Conservation (phyloP, 2,329 filamentous ascomycete species). For the Trichoderma polysporum region DNA sequence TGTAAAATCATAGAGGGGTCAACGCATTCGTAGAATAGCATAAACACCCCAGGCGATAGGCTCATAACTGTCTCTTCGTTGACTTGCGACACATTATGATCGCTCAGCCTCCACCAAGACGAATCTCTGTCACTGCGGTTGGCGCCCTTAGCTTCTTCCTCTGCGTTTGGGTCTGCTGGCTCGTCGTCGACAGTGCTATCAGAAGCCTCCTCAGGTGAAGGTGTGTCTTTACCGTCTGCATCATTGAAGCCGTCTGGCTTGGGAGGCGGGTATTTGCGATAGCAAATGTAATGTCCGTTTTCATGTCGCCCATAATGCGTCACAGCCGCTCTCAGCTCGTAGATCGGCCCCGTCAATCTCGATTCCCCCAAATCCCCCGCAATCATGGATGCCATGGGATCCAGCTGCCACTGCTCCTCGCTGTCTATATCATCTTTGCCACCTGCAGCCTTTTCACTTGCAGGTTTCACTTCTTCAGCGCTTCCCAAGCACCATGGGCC, state of each 20-base stretch:
- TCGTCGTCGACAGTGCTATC: constrained; percentile 14
- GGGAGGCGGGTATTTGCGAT: constrained; percentile 63
- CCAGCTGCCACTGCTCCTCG: constrained; percentile 67
- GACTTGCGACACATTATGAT: constrained; percentile 76
- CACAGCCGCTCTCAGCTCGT: constrained; percentile 78
- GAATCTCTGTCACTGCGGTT: not conserved
- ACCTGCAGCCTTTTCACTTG: not conserved
- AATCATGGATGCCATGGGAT: constrained; percentile 73
- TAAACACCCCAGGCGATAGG: constrained; percentile 79
- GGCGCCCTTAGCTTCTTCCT: not conserved
- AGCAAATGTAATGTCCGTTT: constrained; percentile 94
- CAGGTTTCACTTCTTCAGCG: constrained; percentile 25
- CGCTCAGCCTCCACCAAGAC: constrained; percentile 89
- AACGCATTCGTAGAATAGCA: constrained; percentile 90
- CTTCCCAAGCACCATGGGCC: constrained; percentile 82
- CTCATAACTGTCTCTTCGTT: constrained; percentile 70
- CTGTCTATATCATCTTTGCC: constrained; percentile 26
- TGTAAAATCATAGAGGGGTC: constrained; percentile 51
- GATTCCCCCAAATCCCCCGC: constrained; percentile 53
- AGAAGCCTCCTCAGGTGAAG: not conserved
- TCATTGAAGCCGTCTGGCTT: constrained; percentile 13
- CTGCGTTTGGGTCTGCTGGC: not conserved
- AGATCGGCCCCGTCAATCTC: constrained; percentile 59
- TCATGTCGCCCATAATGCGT: constrained; percentile 90
- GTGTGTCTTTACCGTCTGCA: not conserved